Evolutionary conservation across 106 monocot genomes (phyloP).

Genomic region (Allium fistulosum): DNA sequence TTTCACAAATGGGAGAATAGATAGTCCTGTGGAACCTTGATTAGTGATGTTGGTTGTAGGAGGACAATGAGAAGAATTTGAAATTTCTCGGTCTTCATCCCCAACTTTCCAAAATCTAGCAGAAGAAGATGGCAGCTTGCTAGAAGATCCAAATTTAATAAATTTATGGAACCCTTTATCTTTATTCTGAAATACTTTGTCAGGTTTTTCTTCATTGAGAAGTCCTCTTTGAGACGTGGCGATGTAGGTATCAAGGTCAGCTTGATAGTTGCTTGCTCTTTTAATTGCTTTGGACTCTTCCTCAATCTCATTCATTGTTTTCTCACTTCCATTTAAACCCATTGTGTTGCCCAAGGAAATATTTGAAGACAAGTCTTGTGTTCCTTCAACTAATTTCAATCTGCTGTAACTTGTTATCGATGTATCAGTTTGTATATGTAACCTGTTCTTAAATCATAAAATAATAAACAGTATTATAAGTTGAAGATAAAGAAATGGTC

Average conservation of each 20-base stretch:
- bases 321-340: constrained; percentile 35
- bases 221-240: constrained; percentile 23
- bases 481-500: too few species aligned
- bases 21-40: constrained; percentile 13
- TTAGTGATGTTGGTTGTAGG: background rate
- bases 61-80: constrained; percentile 31
- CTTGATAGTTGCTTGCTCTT: constrained; percentile 14
- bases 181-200: constrained; percentile 13
- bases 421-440: too few species aligned
- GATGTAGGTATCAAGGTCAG: constrained; percentile 7
- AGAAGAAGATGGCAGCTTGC: constrained; percentile 16
- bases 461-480: too few species aligned
- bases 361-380: too few species aligned
- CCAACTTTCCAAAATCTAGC: constrained; percentile 63
- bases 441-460: too few species aligned
- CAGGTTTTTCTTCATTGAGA: constrained; percentile 19
- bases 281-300: constrained; percentile 18
- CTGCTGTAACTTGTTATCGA: too few species aligned
- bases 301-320: constrained; percentile 36
- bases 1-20: constrained; percentile 21
- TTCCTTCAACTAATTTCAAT: too few species aligned
- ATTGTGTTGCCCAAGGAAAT: constrained; percentile 13
- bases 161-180: constrained; percentile 14
- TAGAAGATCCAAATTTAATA: constrained; percentile 39
- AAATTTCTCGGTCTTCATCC: constrained; percentile 53